These are phyloP conservation scores for Huntiella decipiens DNA, from an alignment of 2,329 filamentous ascomycete genomes.

Conservation along the genomic window DNA sequence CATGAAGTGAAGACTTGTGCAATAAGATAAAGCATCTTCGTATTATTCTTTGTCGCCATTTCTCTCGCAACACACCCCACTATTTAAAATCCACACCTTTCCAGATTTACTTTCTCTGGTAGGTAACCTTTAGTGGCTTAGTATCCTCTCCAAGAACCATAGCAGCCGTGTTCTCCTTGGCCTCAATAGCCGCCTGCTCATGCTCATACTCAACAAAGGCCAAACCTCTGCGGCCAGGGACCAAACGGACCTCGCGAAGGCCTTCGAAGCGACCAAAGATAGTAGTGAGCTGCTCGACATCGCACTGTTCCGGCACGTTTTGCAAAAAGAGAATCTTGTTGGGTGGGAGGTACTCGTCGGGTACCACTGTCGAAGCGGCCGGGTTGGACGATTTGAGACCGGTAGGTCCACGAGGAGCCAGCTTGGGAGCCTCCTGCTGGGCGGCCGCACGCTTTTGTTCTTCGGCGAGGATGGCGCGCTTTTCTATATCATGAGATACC, in stretches of 20 bases:
- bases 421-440: slow-evolving; percentile 33
- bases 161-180: slow-evolving; percentile 81
- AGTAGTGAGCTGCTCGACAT: slow-evolving; percentile 56
- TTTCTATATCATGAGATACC: slow-evolving; percentile 29
- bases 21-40: too few species aligned
- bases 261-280: slow-evolving; percentile 84
- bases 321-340: slow-evolving; percentile 95
- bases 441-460: slow-evolving; percentile 46
- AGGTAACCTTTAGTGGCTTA: slow-evolving; percentile 82
- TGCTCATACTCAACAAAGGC: slow-evolving; percentile 94
- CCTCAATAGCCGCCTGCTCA: slow-evolving; percentile 73
- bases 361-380: slow-evolving; percentile 52
- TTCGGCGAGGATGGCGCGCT: slow-evolving; percentile 62
- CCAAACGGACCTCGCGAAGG: slow-evolving; percentile 79
- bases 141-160: slow-evolving; percentile 47
- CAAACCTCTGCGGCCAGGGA: slow-evolving; percentile 71
- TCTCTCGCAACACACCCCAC: too few species aligned
- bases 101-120: slow-evolving; percentile 57
- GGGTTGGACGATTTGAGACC: slow-evolving; percentile 62
- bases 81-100: too few species aligned
- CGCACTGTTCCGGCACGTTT: slow-evolving; percentile 74
- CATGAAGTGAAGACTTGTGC: too few species aligned
- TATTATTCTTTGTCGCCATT: too few species aligned
- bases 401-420: slow-evolving; percentile 29
- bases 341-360: slow-evolving; percentile 93